phyloP scores from a whole-genome alignment of 2,329 filamentous ascomycete genomes.

The Aspergillus pseudotamarii region DNA sequence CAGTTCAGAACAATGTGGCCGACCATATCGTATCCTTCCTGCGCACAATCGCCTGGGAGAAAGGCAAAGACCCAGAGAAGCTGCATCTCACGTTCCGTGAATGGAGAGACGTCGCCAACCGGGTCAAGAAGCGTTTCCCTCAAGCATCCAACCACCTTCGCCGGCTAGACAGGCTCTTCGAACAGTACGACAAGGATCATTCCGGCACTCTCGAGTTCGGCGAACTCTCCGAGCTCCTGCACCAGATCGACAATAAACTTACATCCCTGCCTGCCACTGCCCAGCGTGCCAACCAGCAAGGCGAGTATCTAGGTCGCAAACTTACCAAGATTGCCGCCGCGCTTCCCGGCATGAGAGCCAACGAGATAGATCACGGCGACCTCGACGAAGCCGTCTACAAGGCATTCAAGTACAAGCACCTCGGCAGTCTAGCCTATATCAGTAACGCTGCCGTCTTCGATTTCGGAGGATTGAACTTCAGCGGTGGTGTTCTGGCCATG shows the following conservation, averaged over 20 bases:
- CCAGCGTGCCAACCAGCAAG: constrained; percentile 95
- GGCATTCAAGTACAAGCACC: constrained; percentile 89
- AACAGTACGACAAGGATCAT: constrained; percentile 89
- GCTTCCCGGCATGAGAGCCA: constrained; percentile 72
- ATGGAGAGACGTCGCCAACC: constrained; percentile 81
- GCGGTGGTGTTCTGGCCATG: constrained; percentile 85
- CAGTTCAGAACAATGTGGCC: constrained; percentile 95
- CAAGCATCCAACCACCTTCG: constrained; percentile 86
- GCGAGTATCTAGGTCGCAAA: constrained; percentile 87
- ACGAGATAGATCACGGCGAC: constrained; percentile 85
- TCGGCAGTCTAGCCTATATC: constrained; percentile 90
- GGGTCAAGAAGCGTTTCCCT: constrained; percentile 86
- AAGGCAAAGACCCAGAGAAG: constrained; percentile 85
- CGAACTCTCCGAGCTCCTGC: constrained; percentile 83
- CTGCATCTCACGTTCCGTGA: constrained; percentile 83
- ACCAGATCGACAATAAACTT: constrained; percentile 91
- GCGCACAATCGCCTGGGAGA: constrained; percentile 86
- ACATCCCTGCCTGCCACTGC: constrained; percentile 94
- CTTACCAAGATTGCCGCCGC: constrained; percentile 87
- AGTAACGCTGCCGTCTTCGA: constrained; percentile 97
- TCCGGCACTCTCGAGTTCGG: constrained; percentile 92
- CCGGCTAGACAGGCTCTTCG: constrained; percentile 87
- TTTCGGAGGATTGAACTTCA: constrained; percentile 74
- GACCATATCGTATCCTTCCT: constrained; percentile 90
- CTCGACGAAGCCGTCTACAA: constrained; percentile 90